Conservation (phyloP, 257 asterid species). For the Schizonepeta tenuifolia region DNA sequence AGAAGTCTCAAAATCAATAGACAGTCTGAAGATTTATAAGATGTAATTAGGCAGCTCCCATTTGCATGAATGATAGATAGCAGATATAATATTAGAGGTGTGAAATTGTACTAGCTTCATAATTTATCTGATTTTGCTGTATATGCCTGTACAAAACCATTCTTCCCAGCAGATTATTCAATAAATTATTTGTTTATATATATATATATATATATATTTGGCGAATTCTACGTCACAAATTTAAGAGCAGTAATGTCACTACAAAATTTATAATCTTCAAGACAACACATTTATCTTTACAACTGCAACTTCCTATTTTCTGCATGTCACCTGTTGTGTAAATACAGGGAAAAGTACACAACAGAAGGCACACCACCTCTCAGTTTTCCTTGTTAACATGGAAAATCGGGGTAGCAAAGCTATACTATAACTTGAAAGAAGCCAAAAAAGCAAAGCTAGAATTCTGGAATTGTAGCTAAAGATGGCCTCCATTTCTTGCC, state of each 20-base stretch:
- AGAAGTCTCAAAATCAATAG: constrained; percentile 12
- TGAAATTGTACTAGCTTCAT: constrained; percentile 15
- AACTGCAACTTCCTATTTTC: constrained; percentile 17
- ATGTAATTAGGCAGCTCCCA: constrained; percentile 35
- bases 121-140: constrained; percentile 29
- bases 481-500: constrained; percentile 56
- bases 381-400: constrained; percentile 11
- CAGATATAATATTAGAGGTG: constrained; percentile 39
- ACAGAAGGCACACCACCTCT: constrained; percentile 19
- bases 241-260: constrained; percentile 13
- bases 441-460: not conserved
- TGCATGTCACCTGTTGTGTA: constrained; percentile 1
- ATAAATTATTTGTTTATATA: constrained; percentile 28
- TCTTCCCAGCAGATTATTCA: constrained; percentile 27
- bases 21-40: constrained; percentile 24
- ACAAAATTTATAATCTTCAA: not conserved
- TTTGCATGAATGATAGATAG: constrained; percentile 31
- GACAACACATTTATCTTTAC: not conserved
- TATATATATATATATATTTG: too few species aligned
- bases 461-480: constrained; percentile 57
- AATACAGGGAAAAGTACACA: constrained; percentile 6
- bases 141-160: constrained; percentile 34
- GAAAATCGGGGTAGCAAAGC: constrained; percentile 37
- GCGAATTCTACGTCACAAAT: constrained; percentile 15
- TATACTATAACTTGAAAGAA: not conserved